Evolutionary conservation across 1,284 basidiomycete species (phyloP).

Genomic region (Erythrobasidium hasegawianum): DNA sequence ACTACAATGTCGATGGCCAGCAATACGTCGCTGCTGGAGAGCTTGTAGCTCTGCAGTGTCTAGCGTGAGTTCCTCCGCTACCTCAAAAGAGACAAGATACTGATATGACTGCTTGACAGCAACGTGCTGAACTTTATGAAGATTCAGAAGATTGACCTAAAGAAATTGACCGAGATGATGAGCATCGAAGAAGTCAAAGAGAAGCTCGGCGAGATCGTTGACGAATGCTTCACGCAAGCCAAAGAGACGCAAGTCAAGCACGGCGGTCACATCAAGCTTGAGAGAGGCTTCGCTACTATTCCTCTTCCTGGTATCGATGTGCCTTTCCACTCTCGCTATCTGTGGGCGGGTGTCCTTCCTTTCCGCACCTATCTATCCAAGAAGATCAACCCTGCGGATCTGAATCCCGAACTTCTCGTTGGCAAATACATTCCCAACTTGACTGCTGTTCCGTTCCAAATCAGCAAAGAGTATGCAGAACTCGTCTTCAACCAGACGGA

Average conservation of each 20-base stretch:
- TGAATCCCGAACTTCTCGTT: slow-evolving; percentile 86
- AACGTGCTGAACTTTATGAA: slow-evolving; percentile 90
- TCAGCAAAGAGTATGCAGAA: slow-evolving; percentile 84
- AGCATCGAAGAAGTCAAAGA: slow-evolving; percentile 84
- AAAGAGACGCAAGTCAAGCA: slow-evolving; percentile 68
- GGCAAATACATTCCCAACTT: slow-evolving; percentile 97
- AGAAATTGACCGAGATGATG: slow-evolving; percentile 81
- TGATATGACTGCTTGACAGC: slow-evolving; percentile 1
- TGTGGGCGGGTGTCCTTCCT: slow-evolving; percentile 97
- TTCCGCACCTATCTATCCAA: slow-evolving; percentile 95
- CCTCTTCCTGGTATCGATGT: slow-evolving; percentile 97
- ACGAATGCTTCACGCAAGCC: slow-evolving; percentile 72
- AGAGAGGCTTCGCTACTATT: slow-evolving; percentile 83
- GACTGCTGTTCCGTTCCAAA: slow-evolving; percentile 88
- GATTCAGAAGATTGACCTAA: slow-evolving; percentile 91
- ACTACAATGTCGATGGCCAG: slow-evolving; percentile 80
- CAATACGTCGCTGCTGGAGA: slow-evolving; percentile 99
- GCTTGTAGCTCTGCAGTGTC: slow-evolving; percentile 81
- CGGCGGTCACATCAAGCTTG: slow-evolving; percentile 87
- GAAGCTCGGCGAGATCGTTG: slow-evolving; percentile 85
- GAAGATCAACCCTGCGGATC: slow-evolving; percentile 86
- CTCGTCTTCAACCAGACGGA: slow-evolving; percentile 89
- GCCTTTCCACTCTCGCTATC: slow-evolving; percentile 96
- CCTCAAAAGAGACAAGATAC: background rate
- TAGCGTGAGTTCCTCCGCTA: slow-evolving; percentile 62